Percentiles rank a stretch among this genome's conserved stretches.
Conservation (phyloP, 805 yeast genomes). For the Naumovozyma castellii region DNA sequence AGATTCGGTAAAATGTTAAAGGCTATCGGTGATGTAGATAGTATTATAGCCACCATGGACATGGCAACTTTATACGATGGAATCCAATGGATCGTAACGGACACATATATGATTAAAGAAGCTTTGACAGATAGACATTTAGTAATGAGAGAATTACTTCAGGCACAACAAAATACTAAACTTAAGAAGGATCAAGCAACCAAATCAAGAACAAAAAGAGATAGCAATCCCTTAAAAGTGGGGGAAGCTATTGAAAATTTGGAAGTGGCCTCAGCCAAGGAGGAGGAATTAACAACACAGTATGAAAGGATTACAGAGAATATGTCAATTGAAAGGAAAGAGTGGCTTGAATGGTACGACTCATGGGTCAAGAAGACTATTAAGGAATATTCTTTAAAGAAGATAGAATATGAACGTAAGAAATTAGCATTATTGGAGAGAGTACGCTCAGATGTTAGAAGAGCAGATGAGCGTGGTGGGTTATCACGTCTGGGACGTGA, state of each 20-base stretch:
- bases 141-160: slow-evolving; percentile 77
- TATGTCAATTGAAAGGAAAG: slow-evolving; percentile 58
- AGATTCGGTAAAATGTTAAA: slow-evolving; percentile 61
- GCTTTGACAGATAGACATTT: slow-evolving; percentile 87
- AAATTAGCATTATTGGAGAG: slow-evolving; percentile 64
- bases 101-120: slow-evolving; percentile 83
- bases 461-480: slow-evolving; percentile 71
- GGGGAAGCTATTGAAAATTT: slow-evolving; percentile 79
- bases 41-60: slow-evolving; percentile 61
- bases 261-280: slow-evolving; percentile 68
- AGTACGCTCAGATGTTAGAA: slow-evolving; percentile 60
- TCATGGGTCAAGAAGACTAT: slow-evolving; percentile 43
- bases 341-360: slow-evolving; percentile 50
- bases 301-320: slow-evolving; percentile 78
- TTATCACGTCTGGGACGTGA: slow-evolving; percentile 62
- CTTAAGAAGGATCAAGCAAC: slow-evolving; percentile 62
- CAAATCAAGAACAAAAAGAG: slow-evolving; percentile 58
- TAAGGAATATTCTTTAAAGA: slow-evolving; percentile 52
- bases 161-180: slow-evolving; percentile 68
- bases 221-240: slow-evolving; percentile 77
- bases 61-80: slow-evolving; percentile 73
- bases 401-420: slow-evolving; percentile 80
- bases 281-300: slow-evolving; percentile 66
- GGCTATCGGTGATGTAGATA: slow-evolving; percentile 65
- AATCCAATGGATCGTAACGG: slow-evolving; percentile 51